Base-by-base conservation (phyloP, 768 basidiomycete genomes). In the Mycena capillaripes region DNA sequence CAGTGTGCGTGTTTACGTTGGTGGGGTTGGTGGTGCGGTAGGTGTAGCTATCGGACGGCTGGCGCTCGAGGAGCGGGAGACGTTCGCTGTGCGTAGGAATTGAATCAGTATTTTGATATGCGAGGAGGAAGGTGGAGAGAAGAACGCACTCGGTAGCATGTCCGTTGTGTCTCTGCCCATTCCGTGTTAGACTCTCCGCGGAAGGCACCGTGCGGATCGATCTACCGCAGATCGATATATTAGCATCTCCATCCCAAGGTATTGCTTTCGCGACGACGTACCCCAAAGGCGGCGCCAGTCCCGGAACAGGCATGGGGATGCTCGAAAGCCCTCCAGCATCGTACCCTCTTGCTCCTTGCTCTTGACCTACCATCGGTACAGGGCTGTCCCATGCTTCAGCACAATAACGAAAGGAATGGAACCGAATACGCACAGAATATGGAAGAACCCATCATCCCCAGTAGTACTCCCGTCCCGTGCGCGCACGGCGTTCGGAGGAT, bases 241-340 rank as follows among this genome's bases (percentile, higher is more conserved):
- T n/a, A n/a, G n/a, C n/a, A n/a, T n/a, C n/a, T n/a, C n/a, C n/a
- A n/a, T n/a, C n/a, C n/a, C n/a, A n/a, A n/a, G n/a, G n/a, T n/a
- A n/a, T n/a, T n/a, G n/a, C n/a, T n/a, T n/a, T 1, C 7, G 16
- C 11, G 16, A 38, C 38, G 12, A 32, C 70, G 58, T n/a, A 71
- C 70, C 52, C 70, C 4, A 69, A 36, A 4, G 44, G 40, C 53
- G 25, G 38, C 55, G 34, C 50, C 53, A 48, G 6, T 57, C 19
- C 25, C 21, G 66, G 11, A 29, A 72, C 77, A 67, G 56, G 82
- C 82, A 82, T 81, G 29, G 76, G 79, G 21, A 84, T 77, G 58
- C 76, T 77, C 38, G 81, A 34, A 9, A 79, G 77, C 16, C 71
- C 71, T 14, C 50, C 70, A 0, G 19, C 61, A 9, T 40, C 53